Conservation (phyloP, 2,329 filamentous ascomycete species). For the Dactylellina drechsleri region DNA sequence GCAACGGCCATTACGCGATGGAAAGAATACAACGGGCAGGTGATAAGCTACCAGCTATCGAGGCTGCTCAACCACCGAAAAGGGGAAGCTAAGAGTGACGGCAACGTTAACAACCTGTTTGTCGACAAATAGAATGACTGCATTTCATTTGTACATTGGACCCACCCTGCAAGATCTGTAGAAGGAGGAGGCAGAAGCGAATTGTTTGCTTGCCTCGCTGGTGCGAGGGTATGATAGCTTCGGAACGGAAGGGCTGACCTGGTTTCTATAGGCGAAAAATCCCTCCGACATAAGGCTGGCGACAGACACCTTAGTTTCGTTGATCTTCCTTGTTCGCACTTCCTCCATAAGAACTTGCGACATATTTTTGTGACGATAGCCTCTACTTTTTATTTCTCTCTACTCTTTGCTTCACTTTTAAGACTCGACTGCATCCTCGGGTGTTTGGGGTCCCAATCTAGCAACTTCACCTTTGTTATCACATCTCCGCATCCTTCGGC, state of each 20-base stretch:
- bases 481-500: conserved; percentile 9
- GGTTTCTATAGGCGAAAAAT: conserved; percentile 41
- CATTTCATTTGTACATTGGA: conserved; percentile 1
- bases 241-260: conserved; percentile 24
- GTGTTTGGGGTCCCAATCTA: neutral
- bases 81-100: neutral
- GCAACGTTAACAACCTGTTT: neutral
- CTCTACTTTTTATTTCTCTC: neutral
- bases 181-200: conserved; percentile 3
- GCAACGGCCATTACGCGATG: conserved; percentile 20
- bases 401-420: neutral
- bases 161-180: conserved; percentile 1
- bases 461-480: conserved; percentile 19
- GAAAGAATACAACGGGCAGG: conserved; percentile 21
- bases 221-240: conserved; percentile 12
- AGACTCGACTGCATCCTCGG: conserved; percentile 3
- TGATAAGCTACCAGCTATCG: conserved; percentile 42
- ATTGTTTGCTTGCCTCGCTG: conserved; percentile 12
- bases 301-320: conserved; percentile 18
- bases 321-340: conserved; percentile 24
- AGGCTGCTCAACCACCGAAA: conserved; percentile 41
- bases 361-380: conserved; percentile 6
- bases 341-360: conserved; percentile 7
- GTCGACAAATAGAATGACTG: neutral
- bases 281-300: conserved; percentile 1